These are phyloP conservation scores for Alternaria triticimaculans DNA, from an alignment of 2,329 filamentous ascomycete species.

Conservation along the genomic window DNA sequence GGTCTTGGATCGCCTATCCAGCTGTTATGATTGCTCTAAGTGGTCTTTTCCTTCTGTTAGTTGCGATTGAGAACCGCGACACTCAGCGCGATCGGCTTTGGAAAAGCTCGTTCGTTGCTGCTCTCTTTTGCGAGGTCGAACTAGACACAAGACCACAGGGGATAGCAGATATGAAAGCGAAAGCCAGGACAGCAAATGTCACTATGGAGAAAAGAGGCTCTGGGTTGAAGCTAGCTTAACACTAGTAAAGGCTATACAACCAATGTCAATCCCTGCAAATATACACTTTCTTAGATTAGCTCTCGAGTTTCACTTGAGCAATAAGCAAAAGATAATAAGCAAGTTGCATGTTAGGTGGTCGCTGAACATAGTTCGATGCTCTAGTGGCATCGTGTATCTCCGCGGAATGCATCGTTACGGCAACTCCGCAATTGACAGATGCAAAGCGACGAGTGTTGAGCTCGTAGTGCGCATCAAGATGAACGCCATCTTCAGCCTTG, in stretches of 20 bases:
- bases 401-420: background rate
- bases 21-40: no score
- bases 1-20: no score
- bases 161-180: no score
- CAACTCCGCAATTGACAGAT: background rate
- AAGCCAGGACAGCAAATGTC: no score
- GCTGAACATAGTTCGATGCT: background rate
- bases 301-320: background rate
- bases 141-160: no score
- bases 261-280: background rate
- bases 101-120: no score
- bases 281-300: background rate
- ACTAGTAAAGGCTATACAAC: background rate
- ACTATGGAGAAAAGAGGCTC: no score
- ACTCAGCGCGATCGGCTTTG: no score
- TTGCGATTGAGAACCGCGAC: no score
- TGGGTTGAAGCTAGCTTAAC: no score
- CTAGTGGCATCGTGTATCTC: background rate
- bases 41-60: no score
- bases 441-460: background rate
- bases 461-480: slow-evolving; percentile 1
- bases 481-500: slow-evolving; percentile 5
- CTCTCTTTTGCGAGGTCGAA: no score
- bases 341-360: background rate
- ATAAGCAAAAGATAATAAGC: background rate